phyloP scores from a whole-genome alignment of 331 rosid genomes.

The Stylosanthes scabra region DNA sequence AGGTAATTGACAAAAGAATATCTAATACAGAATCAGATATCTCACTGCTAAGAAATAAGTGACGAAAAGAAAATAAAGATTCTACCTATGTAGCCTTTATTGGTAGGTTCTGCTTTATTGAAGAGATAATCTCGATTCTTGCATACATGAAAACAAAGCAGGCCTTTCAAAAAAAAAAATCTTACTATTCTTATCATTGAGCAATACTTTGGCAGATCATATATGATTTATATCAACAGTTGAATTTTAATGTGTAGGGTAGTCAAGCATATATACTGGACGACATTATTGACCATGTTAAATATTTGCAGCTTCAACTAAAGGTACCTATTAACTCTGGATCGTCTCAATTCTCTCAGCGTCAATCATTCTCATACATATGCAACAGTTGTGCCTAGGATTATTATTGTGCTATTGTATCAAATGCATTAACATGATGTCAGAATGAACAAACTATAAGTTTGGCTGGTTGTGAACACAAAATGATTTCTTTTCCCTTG shows the following conservation, averaged over 20 bases:
- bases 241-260: constrained; percentile 57
- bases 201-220: constrained; percentile 15
- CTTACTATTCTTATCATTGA: constrained; percentile 18
- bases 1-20: neutral
- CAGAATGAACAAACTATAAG: neutral
- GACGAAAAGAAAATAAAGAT: neutral
- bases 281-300: constrained; percentile 81
- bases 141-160: constrained; percentile 11
- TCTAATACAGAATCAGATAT: neutral
- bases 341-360: constrained; percentile 2
- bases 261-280: constrained; percentile 67
- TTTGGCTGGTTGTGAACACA: neutral
- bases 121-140: neutral
- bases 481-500: neutral
- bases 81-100: neutral
- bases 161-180: neutral
- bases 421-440: constrained; percentile 7
- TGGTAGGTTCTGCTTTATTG: constrained; percentile 14
- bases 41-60: neutral
- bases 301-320: constrained; percentile 77
- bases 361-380: neutral
- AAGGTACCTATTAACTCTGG: constrained; percentile 57
- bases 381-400: neutral
- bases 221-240: neutral
- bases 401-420: neutral